These are phyloP conservation scores for Plasmodium ovale DNA, from an alignment of 169 alveolate genomes.

Conservation along the genomic window DNA sequence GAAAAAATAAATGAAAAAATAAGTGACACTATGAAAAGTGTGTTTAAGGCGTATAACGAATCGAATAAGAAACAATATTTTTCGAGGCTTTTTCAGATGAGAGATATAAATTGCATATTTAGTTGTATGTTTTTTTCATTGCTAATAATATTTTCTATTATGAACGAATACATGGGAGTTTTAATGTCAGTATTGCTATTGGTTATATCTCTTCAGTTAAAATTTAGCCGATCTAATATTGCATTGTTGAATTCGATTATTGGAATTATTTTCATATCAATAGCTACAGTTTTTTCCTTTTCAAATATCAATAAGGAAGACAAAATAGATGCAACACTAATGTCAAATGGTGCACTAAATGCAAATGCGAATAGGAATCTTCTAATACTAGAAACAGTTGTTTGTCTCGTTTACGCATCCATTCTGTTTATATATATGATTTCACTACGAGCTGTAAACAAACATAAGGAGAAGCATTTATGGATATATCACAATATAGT, in stretches of 20 bases:
- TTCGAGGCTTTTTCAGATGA: conserved; percentile 61
- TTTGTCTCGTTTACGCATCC: conserved; percentile 35
- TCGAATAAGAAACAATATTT: conserved; percentile 63
- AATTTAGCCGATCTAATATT: conserved; percentile 38
- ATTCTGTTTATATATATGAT: conserved; percentile 55
- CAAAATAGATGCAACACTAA: not conserved
- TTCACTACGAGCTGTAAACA: conserved; percentile 11
- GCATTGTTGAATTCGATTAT: conserved; percentile 46
- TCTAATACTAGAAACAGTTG: conserved; percentile 12
- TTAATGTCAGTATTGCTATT: conserved; percentile 39
- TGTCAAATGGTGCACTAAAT: not conserved
- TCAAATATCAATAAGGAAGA: conserved; percentile 10
- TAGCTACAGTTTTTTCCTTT: conserved; percentile 16
- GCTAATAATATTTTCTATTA: conserved; percentile 44
- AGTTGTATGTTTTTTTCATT: conserved; percentile 66
- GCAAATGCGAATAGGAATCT: conserved; percentile 10
- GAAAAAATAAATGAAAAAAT: conserved; percentile 57
- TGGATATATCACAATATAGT: conserved; percentile 57
- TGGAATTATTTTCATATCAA: conserved; percentile 43
- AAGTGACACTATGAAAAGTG: conserved; percentile 23
- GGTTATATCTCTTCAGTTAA: conserved; percentile 57
- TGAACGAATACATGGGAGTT: conserved; percentile 45
- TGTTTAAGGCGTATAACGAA: conserved; percentile 18
- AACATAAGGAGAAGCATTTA: conserved; percentile 9
- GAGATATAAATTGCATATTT: conserved; percentile 56